A percentile compares a stretch with the other conserved stretches of the same genome.
phyloP scores from a whole-genome alignment of 2,329 filamentous ascomycete species.

The Diaporthe sp. region DNA sequence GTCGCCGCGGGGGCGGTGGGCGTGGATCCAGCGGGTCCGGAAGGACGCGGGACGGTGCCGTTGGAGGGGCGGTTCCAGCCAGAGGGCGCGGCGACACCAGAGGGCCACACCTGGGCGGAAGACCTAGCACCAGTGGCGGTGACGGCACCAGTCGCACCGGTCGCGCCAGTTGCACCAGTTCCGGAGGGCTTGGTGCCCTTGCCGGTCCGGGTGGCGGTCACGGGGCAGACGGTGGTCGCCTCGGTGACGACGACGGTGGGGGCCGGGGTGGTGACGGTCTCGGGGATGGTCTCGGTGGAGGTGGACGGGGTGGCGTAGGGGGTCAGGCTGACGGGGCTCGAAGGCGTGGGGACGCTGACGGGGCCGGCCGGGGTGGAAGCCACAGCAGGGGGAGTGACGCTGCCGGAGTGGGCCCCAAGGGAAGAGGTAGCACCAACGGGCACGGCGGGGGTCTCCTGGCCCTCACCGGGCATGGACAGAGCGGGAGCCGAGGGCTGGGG shows the following conservation, averaged over 20 bases:
- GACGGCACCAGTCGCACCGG: background rate
- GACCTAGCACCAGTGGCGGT: constrained; percentile 20
- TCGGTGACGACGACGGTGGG: constrained; percentile 43
- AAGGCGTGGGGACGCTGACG: constrained; percentile 33
- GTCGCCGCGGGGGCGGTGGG: constrained; percentile 17
- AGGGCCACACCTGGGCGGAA: constrained; percentile 21
- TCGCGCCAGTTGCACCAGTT: background rate
- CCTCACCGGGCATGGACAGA: background rate
- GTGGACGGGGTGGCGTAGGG: constrained; percentile 41
- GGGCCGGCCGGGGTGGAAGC: constrained; percentile 19
- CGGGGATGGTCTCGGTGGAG: constrained; percentile 44
- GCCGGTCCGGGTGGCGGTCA: constrained; percentile 15
- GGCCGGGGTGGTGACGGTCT: constrained; percentile 43
- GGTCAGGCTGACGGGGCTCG: constrained; percentile 39
- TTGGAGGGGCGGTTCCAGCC: constrained; percentile 38
- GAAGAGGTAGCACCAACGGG: constrained; percentile 8
- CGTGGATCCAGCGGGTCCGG: constrained; percentile 10
- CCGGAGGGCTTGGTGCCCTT: constrained; percentile 12
- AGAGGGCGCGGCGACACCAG: constrained; percentile 37
- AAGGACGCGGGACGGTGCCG: constrained; percentile 38
- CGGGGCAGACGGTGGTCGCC: constrained; percentile 37
- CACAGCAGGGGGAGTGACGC: constrained; percentile 8
- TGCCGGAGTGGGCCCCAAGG: constrained; percentile 9
- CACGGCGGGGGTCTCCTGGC: background rate
- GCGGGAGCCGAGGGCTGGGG: background rate